These are phyloP conservation scores for Colletotrichum costaricense DNA, from an alignment of 2,329 filamentous ascomycete species.

Conservation along the genomic window DNA sequence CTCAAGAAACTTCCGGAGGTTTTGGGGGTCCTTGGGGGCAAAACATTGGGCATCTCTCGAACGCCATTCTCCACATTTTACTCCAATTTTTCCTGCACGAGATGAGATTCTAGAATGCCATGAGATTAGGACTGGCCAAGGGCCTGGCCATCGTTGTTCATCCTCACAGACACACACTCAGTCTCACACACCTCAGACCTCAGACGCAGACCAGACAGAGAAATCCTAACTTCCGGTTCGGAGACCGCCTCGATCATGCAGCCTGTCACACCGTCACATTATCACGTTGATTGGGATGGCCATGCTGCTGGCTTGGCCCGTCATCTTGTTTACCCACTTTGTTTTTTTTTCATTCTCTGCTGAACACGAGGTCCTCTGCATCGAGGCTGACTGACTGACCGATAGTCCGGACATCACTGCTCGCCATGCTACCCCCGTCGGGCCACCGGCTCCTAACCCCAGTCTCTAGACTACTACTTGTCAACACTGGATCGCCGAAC, in stretches of 20 bases:
- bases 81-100: conserved; percentile 19
- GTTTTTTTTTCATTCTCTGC: not conserved
- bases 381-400: conserved; percentile 11
- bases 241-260: conserved; percentile 4
- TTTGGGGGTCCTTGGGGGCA: not conserved
- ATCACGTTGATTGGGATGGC: conserved; percentile 15
- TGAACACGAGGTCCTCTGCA: conserved; percentile 18
- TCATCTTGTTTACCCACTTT: not conserved
- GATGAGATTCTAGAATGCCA: conserved; percentile 29
- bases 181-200: not conserved
- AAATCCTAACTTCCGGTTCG: conserved; percentile 12
- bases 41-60: conserved; percentile 16
- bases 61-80: conserved; percentile 13
- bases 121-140: not conserved
- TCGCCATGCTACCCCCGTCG: not conserved
- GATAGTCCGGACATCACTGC: not conserved
- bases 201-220: not conserved
- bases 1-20: not conserved
- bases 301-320: conserved; percentile 11
- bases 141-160: conserved; percentile 10
- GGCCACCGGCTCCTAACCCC: too few species aligned
- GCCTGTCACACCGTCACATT: conserved; percentile 1
- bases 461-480: too few species aligned
- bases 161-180: not conserved
- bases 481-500: too few species aligned